phyloP scores from a whole-genome alignment of 2,329 filamentous ascomycete genomes.

The Piedraia hortae region DNA sequence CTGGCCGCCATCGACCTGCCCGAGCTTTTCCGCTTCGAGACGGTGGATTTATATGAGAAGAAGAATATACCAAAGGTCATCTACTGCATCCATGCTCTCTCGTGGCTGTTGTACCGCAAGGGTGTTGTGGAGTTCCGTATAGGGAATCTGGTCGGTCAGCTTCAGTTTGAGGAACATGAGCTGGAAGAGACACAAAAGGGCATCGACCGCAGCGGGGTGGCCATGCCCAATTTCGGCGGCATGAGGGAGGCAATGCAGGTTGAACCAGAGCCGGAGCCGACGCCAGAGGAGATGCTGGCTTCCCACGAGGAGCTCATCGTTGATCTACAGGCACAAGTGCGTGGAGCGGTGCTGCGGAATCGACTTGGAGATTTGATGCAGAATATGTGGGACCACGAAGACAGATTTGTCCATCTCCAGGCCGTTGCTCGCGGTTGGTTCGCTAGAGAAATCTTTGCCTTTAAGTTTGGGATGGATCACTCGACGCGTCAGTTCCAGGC shows the following conservation, averaged over 20 bases:
- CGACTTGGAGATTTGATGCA: constrained; percentile 65
- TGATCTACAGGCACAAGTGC: constrained; percentile 66
- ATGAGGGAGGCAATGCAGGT: constrained; percentile 92
- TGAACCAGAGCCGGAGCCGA: constrained; percentile 53
- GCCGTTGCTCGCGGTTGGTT: constrained; percentile 70
- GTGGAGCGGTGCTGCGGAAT: constrained; percentile 54
- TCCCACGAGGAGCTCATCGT: constrained; percentile 46
- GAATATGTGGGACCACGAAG: constrained; percentile 62
- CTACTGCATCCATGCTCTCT: constrained; percentile 90
- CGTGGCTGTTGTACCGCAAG: constrained; percentile 88
- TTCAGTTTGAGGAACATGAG: constrained; percentile 94
- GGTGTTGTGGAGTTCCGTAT: constrained; percentile 90
- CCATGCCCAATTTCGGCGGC: constrained; percentile 91
- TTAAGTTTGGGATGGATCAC: constrained; percentile 53
- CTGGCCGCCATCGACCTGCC: constrained; percentile 76
- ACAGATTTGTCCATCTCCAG: constrained; percentile 54
- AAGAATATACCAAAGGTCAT: constrained; percentile 99
- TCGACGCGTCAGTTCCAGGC: constrained; percentile 66
- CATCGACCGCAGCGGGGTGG: constrained; percentile 77
- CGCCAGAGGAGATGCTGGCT: constrained; percentile 60
- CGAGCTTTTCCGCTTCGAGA: constrained; percentile 85
- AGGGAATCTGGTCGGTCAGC: constrained; percentile 81
- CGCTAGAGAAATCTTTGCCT: constrained; percentile 54
- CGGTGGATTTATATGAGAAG: constrained; percentile 96
- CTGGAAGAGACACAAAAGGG: constrained; percentile 92